These are phyloP conservation scores for Plasmopara muralis DNA, from an alignment of 352 stramenopile species.

Conservation along the genomic window DNA sequence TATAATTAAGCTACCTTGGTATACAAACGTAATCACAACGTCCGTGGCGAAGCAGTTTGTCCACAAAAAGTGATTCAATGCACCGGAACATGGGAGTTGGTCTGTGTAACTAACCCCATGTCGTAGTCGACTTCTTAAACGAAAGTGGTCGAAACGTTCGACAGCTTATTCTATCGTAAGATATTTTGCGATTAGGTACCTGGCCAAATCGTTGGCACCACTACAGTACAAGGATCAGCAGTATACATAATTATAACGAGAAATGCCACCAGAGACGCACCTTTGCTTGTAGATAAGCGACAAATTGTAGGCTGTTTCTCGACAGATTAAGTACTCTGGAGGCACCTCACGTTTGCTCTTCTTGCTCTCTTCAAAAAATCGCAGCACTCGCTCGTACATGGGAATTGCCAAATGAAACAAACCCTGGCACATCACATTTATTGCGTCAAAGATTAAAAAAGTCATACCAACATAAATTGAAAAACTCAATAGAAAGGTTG, in stretches of 20 bases:
- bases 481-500: not conserved
- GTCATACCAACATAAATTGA: no score
- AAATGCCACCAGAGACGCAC: conserved; percentile 20
- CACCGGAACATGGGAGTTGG: no score
- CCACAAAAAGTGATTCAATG: no score
- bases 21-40: no score
- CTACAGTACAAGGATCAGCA: conserved; percentile 17
- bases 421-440: conserved; percentile 31
- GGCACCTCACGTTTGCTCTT: conserved; percentile 41
- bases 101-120: no score
- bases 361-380: conserved; percentile 64
- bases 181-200: conserved; percentile 77
- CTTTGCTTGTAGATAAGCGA: conserved; percentile 86
- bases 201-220: conserved; percentile 65
- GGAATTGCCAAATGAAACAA: conserved; percentile 82
- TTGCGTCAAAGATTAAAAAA: no score
- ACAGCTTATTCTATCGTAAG: conserved; percentile 37
- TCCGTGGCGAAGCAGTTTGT: no score
- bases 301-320: conserved; percentile 84
- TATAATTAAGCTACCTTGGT: no score
- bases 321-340: conserved; percentile 62
- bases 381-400: conserved; percentile 83
- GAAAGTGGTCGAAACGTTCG: not conserved
- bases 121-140: not conserved
- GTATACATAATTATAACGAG: no score